These are phyloP conservation scores for Pterocarpus macrocarpus DNA, from an alignment of 306 rosid genomes.

Conservation along the genomic window DNA sequence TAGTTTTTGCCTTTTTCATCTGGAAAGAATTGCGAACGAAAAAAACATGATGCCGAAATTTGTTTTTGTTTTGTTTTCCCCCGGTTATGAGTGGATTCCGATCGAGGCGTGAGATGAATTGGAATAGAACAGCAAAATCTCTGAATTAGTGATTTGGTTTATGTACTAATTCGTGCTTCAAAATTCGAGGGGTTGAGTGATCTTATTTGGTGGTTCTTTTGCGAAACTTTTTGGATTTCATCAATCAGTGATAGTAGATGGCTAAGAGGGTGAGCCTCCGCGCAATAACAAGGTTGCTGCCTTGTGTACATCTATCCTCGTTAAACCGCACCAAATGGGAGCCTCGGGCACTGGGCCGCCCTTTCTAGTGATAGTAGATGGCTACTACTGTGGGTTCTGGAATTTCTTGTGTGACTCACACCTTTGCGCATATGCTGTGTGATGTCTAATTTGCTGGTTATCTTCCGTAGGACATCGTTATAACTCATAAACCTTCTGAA, in stretches of 20 bases:
- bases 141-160: neutral
- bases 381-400: constrained; percentile 14
- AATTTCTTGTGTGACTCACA: neutral
- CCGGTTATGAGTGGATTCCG: neutral
- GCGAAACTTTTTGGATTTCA: constrained; percentile 15
- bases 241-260: neutral
- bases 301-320: too few species aligned
- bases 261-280: too few species aligned
- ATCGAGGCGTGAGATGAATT: constrained; percentile 26
- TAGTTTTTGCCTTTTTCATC: neutral
- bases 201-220: neutral
- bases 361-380: neutral
- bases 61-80: neutral
- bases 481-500: neutral
- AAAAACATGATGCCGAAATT: neutral
- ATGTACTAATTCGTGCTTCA: neutral
- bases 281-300: too few species aligned
- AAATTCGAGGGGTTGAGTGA: constrained; percentile 13
- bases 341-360: too few species aligned
- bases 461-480: neutral
- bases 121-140: constrained; percentile 25
- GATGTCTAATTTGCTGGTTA: constrained; percentile 11
- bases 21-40: neutral
- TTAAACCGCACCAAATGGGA: too few species aligned
- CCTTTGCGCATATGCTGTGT: constrained; percentile 1